phyloP scores from a whole-genome alignment of 305 asterid genomes.

The Solanum hybrid region DNA sequence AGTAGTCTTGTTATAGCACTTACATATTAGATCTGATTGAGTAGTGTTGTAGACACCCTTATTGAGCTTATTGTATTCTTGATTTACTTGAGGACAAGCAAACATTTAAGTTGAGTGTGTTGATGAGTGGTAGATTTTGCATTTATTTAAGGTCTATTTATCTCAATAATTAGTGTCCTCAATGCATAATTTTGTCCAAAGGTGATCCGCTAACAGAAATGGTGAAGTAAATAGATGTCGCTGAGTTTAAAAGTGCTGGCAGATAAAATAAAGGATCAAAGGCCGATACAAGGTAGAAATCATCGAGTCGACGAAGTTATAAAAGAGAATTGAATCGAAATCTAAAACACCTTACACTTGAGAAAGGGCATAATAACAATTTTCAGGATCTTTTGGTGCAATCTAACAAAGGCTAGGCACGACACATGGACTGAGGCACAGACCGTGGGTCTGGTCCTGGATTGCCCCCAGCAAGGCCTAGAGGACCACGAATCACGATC shows the following conservation, averaged over 20 bases:
- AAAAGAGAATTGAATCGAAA: too few species aligned
- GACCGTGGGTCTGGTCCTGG: too few species aligned
- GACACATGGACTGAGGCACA: too few species aligned
- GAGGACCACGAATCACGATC: too few species aligned
- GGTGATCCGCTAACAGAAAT: not conserved
- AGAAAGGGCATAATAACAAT: too few species aligned
- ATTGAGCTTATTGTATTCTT: not conserved
- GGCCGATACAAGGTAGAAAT: not conserved
- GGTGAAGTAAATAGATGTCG: not conserved
- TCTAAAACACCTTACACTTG: too few species aligned
- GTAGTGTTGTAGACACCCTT: not conserved
- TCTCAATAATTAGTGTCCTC: not conserved
- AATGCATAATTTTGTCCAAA: not conserved
- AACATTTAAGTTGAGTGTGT: not conserved
- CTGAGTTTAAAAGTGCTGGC: not conserved
- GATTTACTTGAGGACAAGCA: not conserved
- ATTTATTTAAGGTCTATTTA: not conserved
- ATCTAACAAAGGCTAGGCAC: too few species aligned
- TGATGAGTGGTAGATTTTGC: not conserved
- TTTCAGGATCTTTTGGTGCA: too few species aligned
- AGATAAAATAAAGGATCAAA: not conserved
- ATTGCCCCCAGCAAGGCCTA: too few species aligned
- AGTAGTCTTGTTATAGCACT: not conserved
- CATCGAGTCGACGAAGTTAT: too few species aligned
- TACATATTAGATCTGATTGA: not conserved